These are phyloP conservation scores for Entomortierella parvispora DNA, from an alignment of 192 early-diverging fungal species.

Conservation along the genomic window DNA sequence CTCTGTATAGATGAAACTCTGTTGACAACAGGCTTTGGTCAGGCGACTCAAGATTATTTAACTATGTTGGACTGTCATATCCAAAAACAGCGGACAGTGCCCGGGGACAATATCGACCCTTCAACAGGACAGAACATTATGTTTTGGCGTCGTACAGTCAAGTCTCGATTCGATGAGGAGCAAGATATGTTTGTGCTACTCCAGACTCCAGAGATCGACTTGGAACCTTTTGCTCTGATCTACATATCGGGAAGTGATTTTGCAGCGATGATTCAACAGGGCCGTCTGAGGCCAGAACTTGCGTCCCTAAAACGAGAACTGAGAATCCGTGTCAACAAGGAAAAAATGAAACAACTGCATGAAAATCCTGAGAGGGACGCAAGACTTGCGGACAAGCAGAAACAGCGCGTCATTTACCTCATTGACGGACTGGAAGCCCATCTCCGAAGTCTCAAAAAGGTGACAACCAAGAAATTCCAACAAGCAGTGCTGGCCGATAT, in stretches of 20 bases:
- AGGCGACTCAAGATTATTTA: constrained; percentile 28
- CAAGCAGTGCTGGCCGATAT: constrained; percentile 9
- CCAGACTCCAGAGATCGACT: constrained; percentile 10
- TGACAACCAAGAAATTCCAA: constrained; percentile 25
- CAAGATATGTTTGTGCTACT: constrained; percentile 31
- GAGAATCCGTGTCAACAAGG: constrained; percentile 11
- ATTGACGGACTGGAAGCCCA: constrained; percentile 52
- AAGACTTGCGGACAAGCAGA: constrained; percentile 11
- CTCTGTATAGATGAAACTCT: constrained; percentile 52
- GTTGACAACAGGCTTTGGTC: constrained; percentile 27
- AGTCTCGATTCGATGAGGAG: constrained; percentile 35
- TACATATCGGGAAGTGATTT: constrained; percentile 36
- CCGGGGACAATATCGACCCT: not conserved
- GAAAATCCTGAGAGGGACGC: not conserved
- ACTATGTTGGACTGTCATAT: constrained; percentile 17
- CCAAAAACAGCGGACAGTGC: not conserved
- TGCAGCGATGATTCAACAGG: constrained; percentile 8
- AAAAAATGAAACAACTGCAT: not conserved
- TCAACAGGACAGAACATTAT: constrained; percentile 24
- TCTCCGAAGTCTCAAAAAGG: constrained; percentile 29
- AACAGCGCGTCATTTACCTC: constrained; percentile 49
- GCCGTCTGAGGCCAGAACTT: constrained; percentile 18
- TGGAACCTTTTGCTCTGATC: constrained; percentile 35
- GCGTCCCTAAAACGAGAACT: constrained; percentile 14
- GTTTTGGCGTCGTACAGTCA: constrained; percentile 51